Evolutionary conservation across 257 asterid genomes (phyloP).

Genomic region (Solanum pennellii): DNA sequence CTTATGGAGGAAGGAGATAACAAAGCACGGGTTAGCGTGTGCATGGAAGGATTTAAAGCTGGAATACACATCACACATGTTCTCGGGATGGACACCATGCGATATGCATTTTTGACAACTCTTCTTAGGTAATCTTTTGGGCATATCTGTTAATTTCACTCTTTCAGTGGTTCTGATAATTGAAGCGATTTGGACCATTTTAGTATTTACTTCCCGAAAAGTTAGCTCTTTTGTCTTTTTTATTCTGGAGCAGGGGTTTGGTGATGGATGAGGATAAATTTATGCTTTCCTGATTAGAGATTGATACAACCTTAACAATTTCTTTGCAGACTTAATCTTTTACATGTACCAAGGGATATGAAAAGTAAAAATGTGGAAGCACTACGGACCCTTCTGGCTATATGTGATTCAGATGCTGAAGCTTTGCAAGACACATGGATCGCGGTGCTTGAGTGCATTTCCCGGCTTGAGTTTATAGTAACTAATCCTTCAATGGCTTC

Average conservation of each 20-base stretch:
- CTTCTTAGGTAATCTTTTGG: slow-evolving; percentile 60
- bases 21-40: slow-evolving; percentile 75
- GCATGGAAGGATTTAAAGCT: slow-evolving; percentile 97
- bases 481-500: slow-evolving; percentile 92
- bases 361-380: slow-evolving; percentile 95
- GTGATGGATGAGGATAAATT: background rate
- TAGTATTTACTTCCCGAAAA: background rate
- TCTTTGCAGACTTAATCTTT: slow-evolving; percentile 72
- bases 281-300: background rate
- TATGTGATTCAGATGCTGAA: slow-evolving; percentile 81
- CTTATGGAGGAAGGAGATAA: slow-evolving; percentile 98
- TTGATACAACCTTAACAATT: slow-evolving; percentile 16
- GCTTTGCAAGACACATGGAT: slow-evolving; percentile 98
- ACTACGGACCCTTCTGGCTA: slow-evolving; percentile 67
- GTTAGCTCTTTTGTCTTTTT: background rate
- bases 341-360: slow-evolving; percentile 98
- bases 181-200: background rate
- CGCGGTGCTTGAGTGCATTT: slow-evolving; percentile 87
- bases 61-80: slow-evolving; percentile 93
- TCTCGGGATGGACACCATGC: slow-evolving; percentile 98
- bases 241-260: background rate
- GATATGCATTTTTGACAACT: slow-evolving; percentile 91
- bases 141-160: background rate
- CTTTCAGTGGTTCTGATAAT: slow-evolving; percentile 1
- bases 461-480: slow-evolving; percentile 89